Evolutionary conservation across 2,329 filamentous ascomycete genomes (phyloP), one percentile per base, ranked within the genome.

Genomic region (Fusarium sp.): DNA sequence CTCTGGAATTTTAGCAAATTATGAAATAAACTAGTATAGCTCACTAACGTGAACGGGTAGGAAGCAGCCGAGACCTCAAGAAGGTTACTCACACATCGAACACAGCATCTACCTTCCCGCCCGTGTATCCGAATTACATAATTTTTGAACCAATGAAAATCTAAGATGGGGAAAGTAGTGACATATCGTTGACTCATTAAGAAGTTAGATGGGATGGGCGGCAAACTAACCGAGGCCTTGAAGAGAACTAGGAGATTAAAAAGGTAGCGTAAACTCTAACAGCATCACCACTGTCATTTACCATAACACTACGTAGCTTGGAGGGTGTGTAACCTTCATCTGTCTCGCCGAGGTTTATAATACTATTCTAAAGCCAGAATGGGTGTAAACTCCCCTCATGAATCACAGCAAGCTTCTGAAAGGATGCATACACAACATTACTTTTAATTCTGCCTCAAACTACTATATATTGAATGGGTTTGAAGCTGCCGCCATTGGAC

Each of bases 391-490:
- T n/a, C 22, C 5, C 5, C 3, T 6, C 15, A 3, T 11, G 7
- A 17, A 33, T 17, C 17, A 45, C 13, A 11, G 9, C 10, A 20
- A n/a, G 17, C 4, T 20, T n/a, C 2, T 6, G 10, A 24, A 33
- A 19, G 3, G 15, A 22, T 44, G 19, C 20, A n/a, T 8, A 11
- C 3, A 11, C 4, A 17, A 5, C 3, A 19, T 48, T n/a, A 7
- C 9, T 19, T 33, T 14, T 26, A 22, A 13, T 13, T 30, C 19
- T 50, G 1, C 1, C 9, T 24, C 13, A 56, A n/a, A 26, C 26
- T 51, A 51, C 14, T 24, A 33, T 40, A 14, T 56, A 56, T 8
- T 51, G 52, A 26, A 56, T 56, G 3, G 52, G 52, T 14, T 56
- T 56, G 17, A 19, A 56, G 24, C 52, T 56, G 2, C 52, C 52